These are phyloP conservation scores for Lactifluus pinguis DNA, from an alignment of 768 basidiomycete species.

Conservation along the genomic window DNA sequence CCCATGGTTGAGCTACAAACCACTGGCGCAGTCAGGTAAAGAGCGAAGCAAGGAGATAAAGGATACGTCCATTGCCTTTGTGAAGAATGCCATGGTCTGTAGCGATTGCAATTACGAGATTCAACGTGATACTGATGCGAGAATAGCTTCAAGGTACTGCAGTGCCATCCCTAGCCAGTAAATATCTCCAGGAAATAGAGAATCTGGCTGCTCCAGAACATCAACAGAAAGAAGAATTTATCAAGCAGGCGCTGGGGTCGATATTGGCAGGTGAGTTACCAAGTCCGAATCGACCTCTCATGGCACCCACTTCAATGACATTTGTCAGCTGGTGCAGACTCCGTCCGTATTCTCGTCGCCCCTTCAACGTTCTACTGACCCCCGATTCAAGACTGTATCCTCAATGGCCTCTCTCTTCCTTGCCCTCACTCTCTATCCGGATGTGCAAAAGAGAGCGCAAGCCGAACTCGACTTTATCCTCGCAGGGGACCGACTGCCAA, in stretches of 20 bases:
- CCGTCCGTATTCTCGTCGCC: conserved; percentile 14
- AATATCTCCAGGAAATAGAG: not conserved
- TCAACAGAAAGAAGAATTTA: not conserved
- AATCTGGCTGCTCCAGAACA: not conserved
- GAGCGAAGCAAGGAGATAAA: not conserved
- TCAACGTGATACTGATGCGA: not conserved
- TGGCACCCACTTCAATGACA: not conserved
- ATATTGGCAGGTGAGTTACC: not conserved
- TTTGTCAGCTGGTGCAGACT: conserved; percentile 19
- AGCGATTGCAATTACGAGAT: not conserved
- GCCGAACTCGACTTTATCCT: conserved; percentile 48
- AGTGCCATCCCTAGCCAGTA: not conserved
- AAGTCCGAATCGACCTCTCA: not conserved
- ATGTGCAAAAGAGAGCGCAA: conserved; percentile 38
- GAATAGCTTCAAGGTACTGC: not conserved
- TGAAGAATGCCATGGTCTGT: conserved; percentile 5
- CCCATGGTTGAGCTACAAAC: conserved; percentile 4
- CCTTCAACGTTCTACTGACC: not conserved
- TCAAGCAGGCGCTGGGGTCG: not conserved
- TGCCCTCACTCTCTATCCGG: conserved; percentile 18
- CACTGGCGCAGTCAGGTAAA: not conserved
- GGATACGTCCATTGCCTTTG: not conserved
- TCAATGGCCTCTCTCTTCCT: conserved; percentile 22
- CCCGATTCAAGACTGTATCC: conserved; percentile 14
- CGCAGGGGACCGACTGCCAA: conserved; percentile 44